Percentiles rank a stretch among this genome's conserved stretches.
These are phyloP conservation scores for Paradendryphiella salina DNA, from an alignment of 2,329 filamentous ascomycete species.

Conservation along the genomic window DNA sequence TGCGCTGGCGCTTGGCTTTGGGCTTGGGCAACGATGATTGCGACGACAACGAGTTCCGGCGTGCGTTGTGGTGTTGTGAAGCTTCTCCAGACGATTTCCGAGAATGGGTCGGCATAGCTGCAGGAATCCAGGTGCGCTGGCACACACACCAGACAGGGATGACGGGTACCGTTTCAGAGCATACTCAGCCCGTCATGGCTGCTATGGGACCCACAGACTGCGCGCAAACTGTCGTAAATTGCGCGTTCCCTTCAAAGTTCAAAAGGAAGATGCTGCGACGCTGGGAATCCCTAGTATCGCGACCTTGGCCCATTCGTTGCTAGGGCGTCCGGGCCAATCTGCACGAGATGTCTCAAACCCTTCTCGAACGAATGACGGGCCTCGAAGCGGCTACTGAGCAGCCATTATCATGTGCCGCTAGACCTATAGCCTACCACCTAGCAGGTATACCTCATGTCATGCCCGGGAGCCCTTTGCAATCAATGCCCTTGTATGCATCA, in stretches of 20 bases:
- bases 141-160: conserved; percentile 27
- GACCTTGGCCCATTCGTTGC: conserved; percentile 15
- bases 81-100: conserved; percentile 21
- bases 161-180: conserved; percentile 17
- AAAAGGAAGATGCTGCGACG: conserved; percentile 15
- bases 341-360: conserved; percentile 20
- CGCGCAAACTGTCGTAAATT: conserved; percentile 16
- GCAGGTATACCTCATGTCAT: background rate
- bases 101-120: conserved; percentile 25
- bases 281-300: conserved; percentile 13
- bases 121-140: conserved; percentile 21
- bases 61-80: conserved; percentile 12
- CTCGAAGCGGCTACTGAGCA: conserved; percentile 1
- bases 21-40: conserved; percentile 16
- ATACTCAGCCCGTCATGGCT: conserved; percentile 28
- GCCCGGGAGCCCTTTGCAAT: background rate
- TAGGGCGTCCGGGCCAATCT: conserved; percentile 16
- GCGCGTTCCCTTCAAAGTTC: conserved; percentile 15
- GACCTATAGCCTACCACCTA: background rate
- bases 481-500: background rate
- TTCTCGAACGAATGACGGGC: conserved; percentile 12
- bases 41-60: conserved; percentile 14
- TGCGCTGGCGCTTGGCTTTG: conserved; percentile 30
- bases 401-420: conserved; percentile 10
- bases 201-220: conserved; percentile 23